Conservation (phyloP, 371 early-diverging fungal species). For the Mucor sp. region DNA sequence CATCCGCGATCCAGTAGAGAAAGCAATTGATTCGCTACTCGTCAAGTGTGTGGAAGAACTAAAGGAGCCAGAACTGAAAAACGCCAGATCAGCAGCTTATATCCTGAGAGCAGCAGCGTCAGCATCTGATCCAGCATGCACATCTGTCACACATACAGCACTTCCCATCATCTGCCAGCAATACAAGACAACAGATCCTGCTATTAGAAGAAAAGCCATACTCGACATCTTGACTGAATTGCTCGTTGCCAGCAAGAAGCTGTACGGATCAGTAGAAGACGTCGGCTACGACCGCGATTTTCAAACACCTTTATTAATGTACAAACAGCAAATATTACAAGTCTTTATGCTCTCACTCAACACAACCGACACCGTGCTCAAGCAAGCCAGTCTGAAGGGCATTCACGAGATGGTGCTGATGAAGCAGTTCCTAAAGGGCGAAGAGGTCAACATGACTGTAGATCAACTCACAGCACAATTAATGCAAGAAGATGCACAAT, state of each 20-base stretch:
- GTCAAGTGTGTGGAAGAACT: slow-evolving; percentile 63
- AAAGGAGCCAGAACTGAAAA: slow-evolving; percentile 67
- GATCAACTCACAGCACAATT: slow-evolving; percentile 28
- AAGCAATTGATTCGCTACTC: slow-evolving; percentile 60
- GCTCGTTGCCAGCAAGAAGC: slow-evolving; percentile 51
- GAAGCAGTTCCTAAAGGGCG: slow-evolving; percentile 56
- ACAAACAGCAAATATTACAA: slow-evolving; percentile 45
- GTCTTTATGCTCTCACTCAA: slow-evolving; percentile 27
- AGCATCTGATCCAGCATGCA: slow-evolving; percentile 71
- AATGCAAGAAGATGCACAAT: slow-evolving; percentile 4
- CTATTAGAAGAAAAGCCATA: slow-evolving; percentile 56
- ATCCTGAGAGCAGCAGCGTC: slow-evolving; percentile 64
- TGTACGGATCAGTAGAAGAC: slow-evolving; percentile 58
- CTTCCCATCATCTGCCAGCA: slow-evolving; percentile 51
- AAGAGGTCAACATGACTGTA: slow-evolving; percentile 43
- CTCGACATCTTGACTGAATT: slow-evolving; percentile 64
- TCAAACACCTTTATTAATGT: slow-evolving; percentile 59
- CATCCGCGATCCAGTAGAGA: slow-evolving; percentile 57
- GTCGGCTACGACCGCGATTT: slow-evolving; percentile 49
- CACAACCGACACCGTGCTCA: slow-evolving; percentile 45
- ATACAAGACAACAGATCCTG: slow-evolving; percentile 42
- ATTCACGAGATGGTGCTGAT: slow-evolving; percentile 65
- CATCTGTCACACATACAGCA: slow-evolving; percentile 53
- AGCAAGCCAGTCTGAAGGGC: slow-evolving; percentile 59
- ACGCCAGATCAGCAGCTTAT: slow-evolving; percentile 63